Percentiles rank a stretch among this genome's conserved stretches.
These are phyloP conservation scores for Lactarius evosmus DNA, from an alignment of 768 basidiomycete species.

Conservation along the genomic window DNA sequence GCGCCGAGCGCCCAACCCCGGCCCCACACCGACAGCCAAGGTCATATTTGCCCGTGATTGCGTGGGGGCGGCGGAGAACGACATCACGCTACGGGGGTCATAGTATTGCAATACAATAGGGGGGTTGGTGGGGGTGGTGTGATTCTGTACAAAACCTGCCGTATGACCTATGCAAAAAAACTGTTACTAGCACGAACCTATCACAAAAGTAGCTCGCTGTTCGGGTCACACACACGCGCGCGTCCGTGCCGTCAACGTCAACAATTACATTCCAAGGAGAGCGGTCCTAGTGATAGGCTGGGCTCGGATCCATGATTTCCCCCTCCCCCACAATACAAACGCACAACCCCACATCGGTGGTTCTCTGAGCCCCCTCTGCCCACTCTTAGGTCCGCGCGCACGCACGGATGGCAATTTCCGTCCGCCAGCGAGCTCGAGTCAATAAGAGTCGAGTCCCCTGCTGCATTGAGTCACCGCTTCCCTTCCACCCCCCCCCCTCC, in stretches of 20 bases:
- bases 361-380: neutral
- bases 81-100: neutral
- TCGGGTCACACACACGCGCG: neutral
- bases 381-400: neutral
- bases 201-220: slow-evolving; percentile 9
- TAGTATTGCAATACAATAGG: neutral
- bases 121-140: neutral
- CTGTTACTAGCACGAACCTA: neutral
- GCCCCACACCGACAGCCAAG: neutral
- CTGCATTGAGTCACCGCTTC: neutral
- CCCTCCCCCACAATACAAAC: neutral
- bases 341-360: neutral
- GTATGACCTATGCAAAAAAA: too few species aligned
- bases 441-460: neutral
- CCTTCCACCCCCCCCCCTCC: too few species aligned
- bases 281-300: neutral
- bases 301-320: too few species aligned
- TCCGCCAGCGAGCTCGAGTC: neutral
- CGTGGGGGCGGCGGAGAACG: neutral
- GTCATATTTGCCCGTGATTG: neutral
- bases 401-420: slow-evolving; percentile 4
- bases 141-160: too few species aligned
- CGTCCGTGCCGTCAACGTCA: neutral
- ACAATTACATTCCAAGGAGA: too few species aligned
- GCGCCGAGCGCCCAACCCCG: neutral